These are phyloP conservation scores for Trifolium subterraneum DNA, from an alignment of 306 rosid genomes.

Conservation along the genomic window DNA sequence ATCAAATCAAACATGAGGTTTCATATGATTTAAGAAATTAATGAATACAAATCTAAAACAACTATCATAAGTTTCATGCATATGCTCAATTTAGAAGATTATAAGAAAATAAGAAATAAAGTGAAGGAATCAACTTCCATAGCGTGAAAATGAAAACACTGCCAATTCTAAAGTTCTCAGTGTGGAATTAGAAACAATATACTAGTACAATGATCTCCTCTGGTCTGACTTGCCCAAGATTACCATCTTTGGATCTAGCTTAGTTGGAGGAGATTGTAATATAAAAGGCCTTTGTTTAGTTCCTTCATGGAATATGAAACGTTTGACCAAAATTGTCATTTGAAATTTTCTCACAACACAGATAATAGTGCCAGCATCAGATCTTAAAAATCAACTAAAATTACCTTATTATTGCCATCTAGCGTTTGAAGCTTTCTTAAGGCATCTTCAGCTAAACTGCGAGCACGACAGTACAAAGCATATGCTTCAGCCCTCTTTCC, in stretches of 20 bases:
- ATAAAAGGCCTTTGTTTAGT: slow-evolving; percentile 22
- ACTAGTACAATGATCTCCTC: slow-evolving; percentile 16
- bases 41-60: slow-evolving; percentile 15
- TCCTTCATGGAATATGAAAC: slow-evolving; percentile 15
- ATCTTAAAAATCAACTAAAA: slow-evolving; percentile 23
- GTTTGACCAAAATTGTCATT: slow-evolving; percentile 7
- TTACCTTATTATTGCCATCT: slow-evolving; percentile 47
- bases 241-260: slow-evolving; percentile 9
- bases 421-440: slow-evolving; percentile 44
- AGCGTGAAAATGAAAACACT: slow-evolving; percentile 7
- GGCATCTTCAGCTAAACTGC: slow-evolving; percentile 55
- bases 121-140: slow-evolving; percentile 19
- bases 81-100: slow-evolving; percentile 21
- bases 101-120: slow-evolving; percentile 1
- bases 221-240: neutral
- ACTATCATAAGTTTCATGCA: slow-evolving; percentile 20
- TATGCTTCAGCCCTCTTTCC: slow-evolving; percentile 93
- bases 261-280: neutral
- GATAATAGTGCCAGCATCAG: neutral
- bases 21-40: neutral
- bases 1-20: slow-evolving; percentile 28
- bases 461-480: slow-evolving; percentile 77
- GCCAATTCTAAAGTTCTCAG: slow-evolving; percentile 14
- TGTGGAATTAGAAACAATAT: neutral
- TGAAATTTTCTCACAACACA: neutral